Conservation (phyloP, 306 rosid genomes). For the Fagus crenata region DNA sequence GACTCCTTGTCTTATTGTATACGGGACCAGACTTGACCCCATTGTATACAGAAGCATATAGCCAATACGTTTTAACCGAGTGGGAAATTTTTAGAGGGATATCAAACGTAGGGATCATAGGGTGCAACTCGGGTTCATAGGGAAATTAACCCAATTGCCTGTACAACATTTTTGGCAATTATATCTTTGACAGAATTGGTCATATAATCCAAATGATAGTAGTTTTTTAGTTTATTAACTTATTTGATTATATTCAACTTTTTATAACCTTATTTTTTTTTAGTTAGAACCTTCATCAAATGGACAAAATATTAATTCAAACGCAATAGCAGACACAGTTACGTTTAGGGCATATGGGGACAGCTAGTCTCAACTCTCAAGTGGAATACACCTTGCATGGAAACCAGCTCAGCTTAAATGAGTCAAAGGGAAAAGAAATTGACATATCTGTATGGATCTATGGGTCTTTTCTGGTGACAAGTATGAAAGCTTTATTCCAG, state of each 20-base stretch:
- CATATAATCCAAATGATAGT: too few species aligned
- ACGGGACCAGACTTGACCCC: too few species aligned
- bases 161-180: not conserved
- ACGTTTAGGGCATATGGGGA: not conserved
- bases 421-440: not conserved
- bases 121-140: not conserved
- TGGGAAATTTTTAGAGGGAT: not conserved
- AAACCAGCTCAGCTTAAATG: not conserved
- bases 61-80: not conserved
- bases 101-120: not conserved
- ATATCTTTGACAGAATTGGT: too few species aligned
- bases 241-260: not conserved
- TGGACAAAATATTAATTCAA: too few species aligned
- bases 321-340: not conserved
- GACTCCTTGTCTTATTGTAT: too few species aligned
- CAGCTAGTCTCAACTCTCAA: not conserved
- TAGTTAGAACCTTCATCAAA: too few species aligned
- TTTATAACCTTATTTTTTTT: not conserved
- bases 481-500: not conserved
- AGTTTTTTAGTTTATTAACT: too few species aligned
- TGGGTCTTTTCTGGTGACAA: slow-evolving; percentile 12
- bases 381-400: not conserved
- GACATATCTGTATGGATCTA: not conserved
- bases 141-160: not conserved
- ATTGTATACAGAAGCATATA: not conserved